Conservation (phyloP, 306 rosid species). For the Lithocarpus polystachyus region DNA sequence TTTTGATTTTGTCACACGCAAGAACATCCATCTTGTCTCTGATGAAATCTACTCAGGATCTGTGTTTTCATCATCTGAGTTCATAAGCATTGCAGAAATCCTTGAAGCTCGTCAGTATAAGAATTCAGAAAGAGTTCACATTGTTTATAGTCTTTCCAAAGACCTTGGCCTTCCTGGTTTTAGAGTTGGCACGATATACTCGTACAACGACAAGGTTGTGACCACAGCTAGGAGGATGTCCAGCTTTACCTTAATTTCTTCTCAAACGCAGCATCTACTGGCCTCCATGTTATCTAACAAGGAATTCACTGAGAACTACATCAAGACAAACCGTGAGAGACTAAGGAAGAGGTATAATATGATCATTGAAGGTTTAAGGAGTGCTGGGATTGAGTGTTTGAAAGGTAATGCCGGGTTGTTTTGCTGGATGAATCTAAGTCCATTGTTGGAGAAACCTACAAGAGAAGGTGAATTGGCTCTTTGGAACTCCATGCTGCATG, state of each 20-base stretch:
- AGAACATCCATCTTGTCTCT: conserved; percentile 88
- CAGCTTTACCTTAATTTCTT: conserved; percentile 81
- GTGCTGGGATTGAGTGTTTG: conserved; percentile 73
- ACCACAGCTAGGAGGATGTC: conserved; percentile 90
- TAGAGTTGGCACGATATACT: conserved; percentile 79
- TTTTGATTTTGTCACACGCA: conserved; percentile 56
- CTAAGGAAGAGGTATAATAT: conserved; percentile 59
- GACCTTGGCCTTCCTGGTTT: conserved; percentile 94
- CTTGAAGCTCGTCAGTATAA: conserved; percentile 40
- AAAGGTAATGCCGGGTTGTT: conserved; percentile 88
- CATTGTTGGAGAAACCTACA: conserved; percentile 48
- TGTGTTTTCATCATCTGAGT: conserved; percentile 57
- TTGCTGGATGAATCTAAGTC: conserved; percentile 91
- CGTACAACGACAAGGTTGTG: conserved; percentile 80
- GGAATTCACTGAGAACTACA: conserved; percentile 55
- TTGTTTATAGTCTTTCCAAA: conserved; percentile 90
- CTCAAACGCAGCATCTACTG: conserved; percentile 75
- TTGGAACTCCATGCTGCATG: conserved; percentile 54
- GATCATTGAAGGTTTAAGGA: conserved; percentile 66
- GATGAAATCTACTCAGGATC: conserved; percentile 98
- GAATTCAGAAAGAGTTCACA: conserved; percentile 71
- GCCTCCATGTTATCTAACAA: conserved; percentile 73
- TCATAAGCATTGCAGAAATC: conserved; percentile 67
- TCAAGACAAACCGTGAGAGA: conserved; percentile 60
- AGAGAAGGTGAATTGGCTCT: conserved; percentile 66